Evolutionary conservation across 306 rosid genomes (phyloP), one percentile per base, ranked within the genome.

Genomic region (Bauhinia variegata): DNA sequence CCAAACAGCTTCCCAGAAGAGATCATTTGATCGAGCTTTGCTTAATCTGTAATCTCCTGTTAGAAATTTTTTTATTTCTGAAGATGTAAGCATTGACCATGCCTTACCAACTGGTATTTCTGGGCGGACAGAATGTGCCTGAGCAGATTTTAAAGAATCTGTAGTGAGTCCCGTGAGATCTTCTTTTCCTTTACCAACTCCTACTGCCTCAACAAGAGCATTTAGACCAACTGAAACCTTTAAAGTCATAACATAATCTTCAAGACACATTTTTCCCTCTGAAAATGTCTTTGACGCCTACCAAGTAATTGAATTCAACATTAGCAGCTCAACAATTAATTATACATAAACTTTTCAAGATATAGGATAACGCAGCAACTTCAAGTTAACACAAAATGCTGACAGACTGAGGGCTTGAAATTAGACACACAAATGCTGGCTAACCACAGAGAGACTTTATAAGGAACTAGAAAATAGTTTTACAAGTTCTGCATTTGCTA

Each of bases 1-100:
- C 98, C 98, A 93, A 74, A 93, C 93, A 28, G 98, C 96, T 80
- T 89, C 97, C 98, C 98, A 93, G 54, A 93, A 93, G 53, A 93
- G 93, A 65, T 93, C 96, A 37, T 79, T 84, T 12, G 98, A 83
- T 46, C 96, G 88, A 11, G 96, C 88, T 83, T 93, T 93, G 80
- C 97, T 93, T 49, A 93, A 77, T 77, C 98, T 81, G 81, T 86
- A 89, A 65, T 73, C 80, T 54, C 98, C 98, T 0, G 91, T 93
- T 46, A 93, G 85, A 83, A 78, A 84, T 73, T 79, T 84, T 70
- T 86, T 71, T 66, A 93, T 93, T 75, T 93, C 96, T 3, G 74
- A 50, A 19, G 78, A 59, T 30, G 91, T 83, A 50, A 93, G 98
- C 37, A 68, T 17, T 14, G 97, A 79, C 63, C 96, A 89, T 8